Evolutionary conservation across 2,329 filamentous ascomycete species (phyloP).

Genomic region (Fusarium sororula): DNA sequence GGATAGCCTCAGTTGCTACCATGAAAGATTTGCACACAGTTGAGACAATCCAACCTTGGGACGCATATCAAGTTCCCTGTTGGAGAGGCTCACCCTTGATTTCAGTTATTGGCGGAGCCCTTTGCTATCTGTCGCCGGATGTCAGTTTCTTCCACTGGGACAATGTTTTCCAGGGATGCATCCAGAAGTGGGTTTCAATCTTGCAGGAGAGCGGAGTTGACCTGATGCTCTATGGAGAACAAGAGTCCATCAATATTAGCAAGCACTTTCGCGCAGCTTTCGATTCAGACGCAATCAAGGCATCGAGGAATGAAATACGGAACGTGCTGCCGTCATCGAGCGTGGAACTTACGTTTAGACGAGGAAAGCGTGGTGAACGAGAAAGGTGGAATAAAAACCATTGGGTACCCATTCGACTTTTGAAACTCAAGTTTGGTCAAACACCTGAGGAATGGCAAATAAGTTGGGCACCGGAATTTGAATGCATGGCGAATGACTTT

Average conservation of each 20-base stretch:
- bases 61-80: conserved; percentile 28
- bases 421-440: conserved; percentile 28
- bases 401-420: conserved; percentile 39
- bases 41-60: conserved; percentile 35
- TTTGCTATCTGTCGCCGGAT: conserved; percentile 37
- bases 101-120: conserved; percentile 38
- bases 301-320: conserved; percentile 4
- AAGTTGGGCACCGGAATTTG: conserved; percentile 39
- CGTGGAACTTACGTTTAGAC: not conserved
- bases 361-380: not conserved
- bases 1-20: not conserved
- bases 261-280: conserved; percentile 13
- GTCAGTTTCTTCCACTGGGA: conserved; percentile 32
- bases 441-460: conserved; percentile 31
- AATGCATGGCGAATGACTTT: conserved; percentile 41
- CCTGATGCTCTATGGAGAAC: conserved; percentile 35
- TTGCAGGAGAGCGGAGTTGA: conserved; percentile 29
- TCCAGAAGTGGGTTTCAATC: conserved; percentile 31
- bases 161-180: not conserved
- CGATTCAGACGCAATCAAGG: conserved; percentile 26
- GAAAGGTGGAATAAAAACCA: conserved; percentile 2
- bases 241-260: not conserved
- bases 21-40: conserved; percentile 24
- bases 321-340: not conserved
- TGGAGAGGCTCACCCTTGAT: conserved; percentile 36